Evolutionary conservation across 345 rosid genomes (phyloP).

Genomic region (Microthlaspi erraticum): DNA sequence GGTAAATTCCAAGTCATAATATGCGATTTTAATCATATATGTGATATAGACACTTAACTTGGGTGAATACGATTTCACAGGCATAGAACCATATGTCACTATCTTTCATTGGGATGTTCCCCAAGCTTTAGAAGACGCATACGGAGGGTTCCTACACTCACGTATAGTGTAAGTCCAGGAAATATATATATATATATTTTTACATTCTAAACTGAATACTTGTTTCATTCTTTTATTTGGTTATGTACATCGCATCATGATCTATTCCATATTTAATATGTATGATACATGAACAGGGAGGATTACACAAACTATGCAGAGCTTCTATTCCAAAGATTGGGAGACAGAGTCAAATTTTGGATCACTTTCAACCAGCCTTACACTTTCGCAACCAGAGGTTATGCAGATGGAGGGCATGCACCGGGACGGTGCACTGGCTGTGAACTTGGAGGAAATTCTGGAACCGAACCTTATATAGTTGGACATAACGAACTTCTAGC

Average conservation of each 20-base stretch:
- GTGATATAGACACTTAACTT: neutral
- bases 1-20: neutral
- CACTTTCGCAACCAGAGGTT: neutral
- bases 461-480: slow-evolving; percentile 1
- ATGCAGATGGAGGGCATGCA: neutral
- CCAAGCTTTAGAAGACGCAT: neutral
- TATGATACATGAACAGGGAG: slow-evolving; percentile 3
- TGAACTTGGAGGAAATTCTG: slow-evolving; percentile 12
- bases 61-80: neutral
- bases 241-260: neutral
- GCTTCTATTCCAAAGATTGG: slow-evolving; percentile 16
- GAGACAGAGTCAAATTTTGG: slow-evolving; percentile 11
- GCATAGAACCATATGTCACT: slow-evolving; percentile 8
- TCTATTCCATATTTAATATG: no score
- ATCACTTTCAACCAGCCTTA: neutral
- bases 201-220: no score
- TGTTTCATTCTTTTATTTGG: neutral
- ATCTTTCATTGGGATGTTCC: slow-evolving; percentile 8
- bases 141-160: neutral
- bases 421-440: slow-evolving; percentile 10
- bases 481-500: slow-evolving; percentile 15
- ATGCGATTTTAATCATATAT: neutral
- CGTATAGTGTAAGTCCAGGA: slow-evolving; percentile 3
- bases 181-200: no score
- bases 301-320: slow-evolving; percentile 7